Evolutionary conservation across 1,139 yeast species (phyloP).

Genomic region (Protomyces macrosporus): DNA sequence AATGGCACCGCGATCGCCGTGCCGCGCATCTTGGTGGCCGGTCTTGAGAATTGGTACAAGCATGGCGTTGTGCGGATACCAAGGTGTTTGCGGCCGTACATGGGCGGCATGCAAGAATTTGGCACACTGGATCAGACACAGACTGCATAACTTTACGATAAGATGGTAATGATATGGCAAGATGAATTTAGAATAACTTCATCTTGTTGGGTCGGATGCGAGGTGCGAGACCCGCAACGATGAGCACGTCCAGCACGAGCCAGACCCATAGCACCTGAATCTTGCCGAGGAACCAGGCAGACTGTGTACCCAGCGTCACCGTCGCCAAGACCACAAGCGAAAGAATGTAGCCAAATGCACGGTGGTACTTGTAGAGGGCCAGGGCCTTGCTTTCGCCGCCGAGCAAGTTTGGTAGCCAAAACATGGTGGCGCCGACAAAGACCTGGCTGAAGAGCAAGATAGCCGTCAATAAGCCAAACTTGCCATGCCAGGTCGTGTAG

Average conservation of each 20-base stretch:
- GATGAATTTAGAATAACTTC: constrained; percentile 3
- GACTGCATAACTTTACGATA: too few relatives aligned
- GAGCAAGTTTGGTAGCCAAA: constrained; percentile 36
- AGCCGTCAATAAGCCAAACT: constrained; percentile 36
- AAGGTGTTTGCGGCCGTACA: constrained; percentile 47
- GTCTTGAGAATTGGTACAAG: constrained; percentile 74
- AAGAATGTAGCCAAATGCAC: constrained; percentile 36
- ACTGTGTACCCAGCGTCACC: constrained; percentile 34
- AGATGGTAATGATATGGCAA: background rate
- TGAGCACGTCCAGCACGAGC: constrained; percentile 19
- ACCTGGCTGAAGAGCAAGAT: constrained; percentile 31
- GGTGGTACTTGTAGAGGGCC: constrained; percentile 37
- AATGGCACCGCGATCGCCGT: constrained; percentile 97
- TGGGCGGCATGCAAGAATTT: constrained; percentile 19
- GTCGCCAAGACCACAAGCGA: constrained; percentile 33
- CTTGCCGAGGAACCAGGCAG: constrained; percentile 31
- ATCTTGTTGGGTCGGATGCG: constrained; percentile 27
- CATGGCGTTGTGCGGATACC: constrained; percentile 59
- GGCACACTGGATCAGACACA: background rate
- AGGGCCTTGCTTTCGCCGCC: constrained; percentile 36
- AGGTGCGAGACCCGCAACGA: constrained; percentile 27
- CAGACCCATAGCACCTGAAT: constrained; percentile 18
- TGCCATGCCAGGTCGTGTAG: constrained; percentile 37
- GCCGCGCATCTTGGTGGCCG: constrained; percentile 83
- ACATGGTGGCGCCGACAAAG: constrained; percentile 35